Percentiles rank a stretch among this genome's conserved stretches.
These are phyloP conservation scores for Cladophialophora yegresii DNA, from an alignment of 2,329 filamentous ascomycete genomes.

Conservation along the genomic window DNA sequence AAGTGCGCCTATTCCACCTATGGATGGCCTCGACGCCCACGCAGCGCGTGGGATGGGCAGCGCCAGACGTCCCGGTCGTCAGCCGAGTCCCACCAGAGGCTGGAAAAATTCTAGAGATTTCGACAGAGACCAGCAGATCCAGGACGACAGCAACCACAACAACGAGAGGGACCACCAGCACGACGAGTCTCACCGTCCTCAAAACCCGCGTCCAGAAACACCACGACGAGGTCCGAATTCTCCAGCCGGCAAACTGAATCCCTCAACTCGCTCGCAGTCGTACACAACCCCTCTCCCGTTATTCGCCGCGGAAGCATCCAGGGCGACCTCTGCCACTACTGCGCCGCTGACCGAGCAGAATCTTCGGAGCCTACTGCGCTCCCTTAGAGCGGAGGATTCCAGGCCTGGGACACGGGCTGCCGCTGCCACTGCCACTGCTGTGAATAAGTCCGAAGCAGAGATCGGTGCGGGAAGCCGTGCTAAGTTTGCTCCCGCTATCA, in stretches of 20 bases:
- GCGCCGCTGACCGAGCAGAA: constrained; percentile 33
- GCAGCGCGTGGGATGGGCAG: constrained; percentile 9
- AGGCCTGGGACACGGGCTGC: background rate
- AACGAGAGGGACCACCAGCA: background rate
- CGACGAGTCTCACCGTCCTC: constrained; percentile 4
- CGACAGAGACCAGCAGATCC: constrained; percentile 21
- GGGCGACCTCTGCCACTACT: constrained; percentile 16
- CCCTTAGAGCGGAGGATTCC: constrained; percentile 12
- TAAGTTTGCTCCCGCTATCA: constrained; percentile 15
- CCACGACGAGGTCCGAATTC: background rate
- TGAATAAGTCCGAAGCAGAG: constrained; percentile 5
- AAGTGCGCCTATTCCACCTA: constrained; percentile 20
- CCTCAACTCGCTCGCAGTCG: constrained; percentile 28
- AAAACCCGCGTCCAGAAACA: constrained; percentile 1
- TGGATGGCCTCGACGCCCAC: constrained; percentile 10
- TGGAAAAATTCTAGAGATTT: constrained; percentile 33
- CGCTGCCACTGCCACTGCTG: background rate
- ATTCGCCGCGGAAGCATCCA: constrained; percentile 31
- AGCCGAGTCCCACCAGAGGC: constrained; percentile 17
- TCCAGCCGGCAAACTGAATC: constrained; percentile 25
- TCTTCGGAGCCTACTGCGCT: constrained; percentile 31
- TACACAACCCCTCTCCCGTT: constrained; percentile 33
- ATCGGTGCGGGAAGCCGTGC: background rate
- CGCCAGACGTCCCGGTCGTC: constrained; percentile 16
- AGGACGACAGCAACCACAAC: constrained; percentile 7